Conservation (phyloP, 768 basidiomycete species). For the Floccularia luteovirens region DNA sequence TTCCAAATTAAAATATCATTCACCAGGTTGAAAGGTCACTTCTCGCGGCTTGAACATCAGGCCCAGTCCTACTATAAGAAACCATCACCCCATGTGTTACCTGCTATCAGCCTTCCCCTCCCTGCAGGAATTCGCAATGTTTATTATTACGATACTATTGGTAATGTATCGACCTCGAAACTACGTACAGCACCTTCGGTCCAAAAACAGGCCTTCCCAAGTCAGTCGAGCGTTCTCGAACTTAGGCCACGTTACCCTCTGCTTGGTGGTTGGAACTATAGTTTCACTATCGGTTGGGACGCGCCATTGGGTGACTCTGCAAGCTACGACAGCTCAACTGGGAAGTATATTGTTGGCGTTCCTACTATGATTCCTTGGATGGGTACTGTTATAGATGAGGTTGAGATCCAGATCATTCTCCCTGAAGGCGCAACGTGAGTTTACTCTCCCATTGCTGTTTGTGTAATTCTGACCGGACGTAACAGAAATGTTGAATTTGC, state of each 20-base stretch:
- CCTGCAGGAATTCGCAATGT: slow-evolving; percentile 76
- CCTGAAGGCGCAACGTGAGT: slow-evolving; percentile 96
- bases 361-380: slow-evolving; percentile 82
- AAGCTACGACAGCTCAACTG: slow-evolving; percentile 52
- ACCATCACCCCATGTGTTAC: slow-evolving; percentile 61
- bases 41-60: slow-evolving; percentile 88
- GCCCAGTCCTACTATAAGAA: slow-evolving; percentile 63
- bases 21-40: slow-evolving; percentile 88
- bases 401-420: slow-evolving; percentile 71
- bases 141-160: slow-evolving; percentile 89
- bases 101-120: slow-evolving; percentile 69
- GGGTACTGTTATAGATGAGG: slow-evolving; percentile 75
- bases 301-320: slow-evolving; percentile 72
- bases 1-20: slow-evolving; percentile 6
- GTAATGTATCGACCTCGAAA: slow-evolving; percentile 93
- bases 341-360: slow-evolving; percentile 67
- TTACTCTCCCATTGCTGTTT: not conserved
- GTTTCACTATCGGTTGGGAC: slow-evolving; percentile 92
- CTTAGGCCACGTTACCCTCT: slow-evolving; percentile 87
- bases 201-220: slow-evolving; percentile 44
- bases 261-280: slow-evolving; percentile 96
- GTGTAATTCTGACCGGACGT: not conserved
- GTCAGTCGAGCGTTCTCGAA: slow-evolving; percentile 66
- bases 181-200: slow-evolving; percentile 65
- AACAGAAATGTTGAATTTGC: slow-evolving; percentile 69